Evolutionary conservation across 768 basidiomycete genomes (phyloP), one percentile per base, ranked within the genome.

Genomic region (Boletus rubroflammeus): DNA sequence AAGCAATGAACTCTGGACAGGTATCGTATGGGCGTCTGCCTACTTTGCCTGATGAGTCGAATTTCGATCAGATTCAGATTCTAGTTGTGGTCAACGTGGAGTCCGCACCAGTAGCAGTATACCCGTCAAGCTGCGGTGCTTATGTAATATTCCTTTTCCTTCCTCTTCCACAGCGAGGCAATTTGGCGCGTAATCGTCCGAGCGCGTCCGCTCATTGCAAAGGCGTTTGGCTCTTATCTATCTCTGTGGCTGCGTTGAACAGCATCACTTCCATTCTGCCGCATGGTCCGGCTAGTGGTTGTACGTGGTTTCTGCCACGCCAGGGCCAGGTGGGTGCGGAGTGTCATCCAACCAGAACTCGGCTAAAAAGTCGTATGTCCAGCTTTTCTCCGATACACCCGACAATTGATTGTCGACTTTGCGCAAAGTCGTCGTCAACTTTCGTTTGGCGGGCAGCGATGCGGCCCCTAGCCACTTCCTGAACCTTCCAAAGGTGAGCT

Each of bases 291-390:
- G 36, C 23, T 45, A 41, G 28, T 39, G 19, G 21, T 23, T 21
- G 29, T 43, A 51, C 47, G 43, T 60, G 47, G 40, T 31, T 13
- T 36, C 36, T 25, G 52, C 36, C 39, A 39, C n/a, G 41, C 36
- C 28, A 45, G 34, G 36, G 15, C 2, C 41, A 29, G 8, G 34
- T 19, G 32, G 17, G 8, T 10, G 32, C 31, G 51, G 59, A 55
- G 42, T 13, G 35, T 15, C n/a, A 10, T 43, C 59, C 59, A 56
- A 65, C 61, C 50, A 61, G 21, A 45, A 47, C 31, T 26, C 45
- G 41, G 21, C 26, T 15, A 23, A 44, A 36, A 52, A 34, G 31
- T 55, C n/a, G 34, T 44, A 35, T 17, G 50, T 29, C 40, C 14
- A 15, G 7, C 21, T 26, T 40, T 39, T 29, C 32, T 7, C 61